A percentile compares a stretch with the other conserved stretches of the same genome.
Evolutionary conservation across 1,139 yeast genomes (phyloP).

Genomic region (Saccharomyces hybrid): DNA sequence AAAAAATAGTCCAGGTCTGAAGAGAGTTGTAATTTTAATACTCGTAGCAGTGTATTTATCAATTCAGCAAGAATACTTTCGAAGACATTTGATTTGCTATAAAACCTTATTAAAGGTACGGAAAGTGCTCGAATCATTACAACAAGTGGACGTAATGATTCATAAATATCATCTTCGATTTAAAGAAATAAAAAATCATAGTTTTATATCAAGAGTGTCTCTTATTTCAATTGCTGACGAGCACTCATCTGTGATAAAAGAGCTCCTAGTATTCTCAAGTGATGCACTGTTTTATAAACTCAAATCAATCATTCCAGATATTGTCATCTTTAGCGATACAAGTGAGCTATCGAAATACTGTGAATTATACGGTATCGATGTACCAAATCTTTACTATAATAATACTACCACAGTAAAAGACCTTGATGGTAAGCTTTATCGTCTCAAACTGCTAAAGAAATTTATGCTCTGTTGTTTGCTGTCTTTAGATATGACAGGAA

Average conservation of each 20-base stretch:
- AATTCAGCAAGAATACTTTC: conserved; percentile 21
- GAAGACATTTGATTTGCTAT: conserved; percentile 17
- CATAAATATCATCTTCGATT: conserved; percentile 16
- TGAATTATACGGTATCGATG: conserved; percentile 17
- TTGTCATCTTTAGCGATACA: conserved; percentile 13
- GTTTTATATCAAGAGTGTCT: conserved; percentile 8
- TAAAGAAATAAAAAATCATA: conserved; percentile 15
- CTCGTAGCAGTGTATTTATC: conserved; percentile 17
- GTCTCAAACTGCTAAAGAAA: conserved; percentile 16
- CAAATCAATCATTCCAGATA: conserved; percentile 6
- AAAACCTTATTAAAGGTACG: conserved; percentile 15
- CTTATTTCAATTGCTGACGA: conserved; percentile 4
- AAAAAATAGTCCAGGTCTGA: conserved; percentile 3
- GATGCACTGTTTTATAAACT: conserved; percentile 19
- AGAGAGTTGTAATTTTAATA: conserved; percentile 11
- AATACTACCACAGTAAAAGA: conserved; percentile 9
- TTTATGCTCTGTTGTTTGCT: conserved; percentile 19
- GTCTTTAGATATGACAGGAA: neutral
- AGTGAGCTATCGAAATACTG: conserved; percentile 18
- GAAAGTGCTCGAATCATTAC: conserved; percentile 12
- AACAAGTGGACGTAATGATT: conserved; percentile 14
- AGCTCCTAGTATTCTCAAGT: conserved; percentile 15
- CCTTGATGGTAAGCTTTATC: conserved; percentile 15
- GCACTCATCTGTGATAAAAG: conserved; percentile 9
- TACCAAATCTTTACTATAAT: conserved; percentile 15